Evolutionary conservation across 495 filamentous ascomycete genomes (phyloP), one percentile per base, ranked within the genome.

Genomic region (Tetracladium setigerum): DNA sequence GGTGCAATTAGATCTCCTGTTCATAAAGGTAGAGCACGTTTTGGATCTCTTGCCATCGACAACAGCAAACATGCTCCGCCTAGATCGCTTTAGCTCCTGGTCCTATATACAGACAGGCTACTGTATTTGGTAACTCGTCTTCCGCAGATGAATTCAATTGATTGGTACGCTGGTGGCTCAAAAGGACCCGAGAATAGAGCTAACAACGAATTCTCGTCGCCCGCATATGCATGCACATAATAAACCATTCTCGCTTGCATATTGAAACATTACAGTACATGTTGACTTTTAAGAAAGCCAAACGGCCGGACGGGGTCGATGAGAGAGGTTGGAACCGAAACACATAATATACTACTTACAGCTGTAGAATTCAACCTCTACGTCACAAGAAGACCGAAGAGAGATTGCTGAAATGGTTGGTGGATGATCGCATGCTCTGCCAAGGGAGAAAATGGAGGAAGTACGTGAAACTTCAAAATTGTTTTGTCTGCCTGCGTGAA

Each of bases 101-200:
- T n/a, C n/a, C n/a, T n/a, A n/a, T 50, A 50, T 38, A 50, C 47
- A 44, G 47, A 50, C 40, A 50, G 44, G 47, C 47, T n/a, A n/a
- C n/a, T n/a, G n/a, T 50, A 39, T 41, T 44, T 44, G 30, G 47
- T 41, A 50, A 50, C 47, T 50, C 47, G 40, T 39, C 47, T 50
- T 50, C 37, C 40, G 47, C 44, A 32, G 44, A 50, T 38, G 33
- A 50, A 44, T 39, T 50, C 31, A 50, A 44, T 32, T 44, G 44
- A 50, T 38, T 50, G 47, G 44, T 50, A 38, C 47, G 44, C 41
- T n/a, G 18, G 33, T 50, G 47, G 38, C 40, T 32, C 44, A 32
- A 4, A 37, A 30, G 47, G 47, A 50, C 30, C 38, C 40, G 47
- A 50, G 37, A 44, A 44, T 32, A 44, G 33, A 44, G 19, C n/a